These are phyloP conservation scores for Gynochthodes officinalis DNA, from an alignment of 257 asterid species.

Conservation along the genomic window DNA sequence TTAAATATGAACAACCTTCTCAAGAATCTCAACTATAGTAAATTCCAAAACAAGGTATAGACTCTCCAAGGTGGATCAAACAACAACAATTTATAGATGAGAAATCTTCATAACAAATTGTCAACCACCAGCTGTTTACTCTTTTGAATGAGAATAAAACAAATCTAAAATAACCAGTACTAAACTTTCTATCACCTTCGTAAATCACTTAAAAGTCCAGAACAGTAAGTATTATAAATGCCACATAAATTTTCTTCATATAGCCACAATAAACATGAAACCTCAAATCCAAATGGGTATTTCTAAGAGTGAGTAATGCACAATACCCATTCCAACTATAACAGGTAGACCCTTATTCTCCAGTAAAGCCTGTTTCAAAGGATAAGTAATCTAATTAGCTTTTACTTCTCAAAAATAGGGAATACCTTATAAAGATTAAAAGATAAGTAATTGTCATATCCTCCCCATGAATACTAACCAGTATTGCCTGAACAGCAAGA, in stretches of 20 bases:
- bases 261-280: not conserved
- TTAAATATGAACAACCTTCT: not conserved
- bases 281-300: not conserved
- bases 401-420: slow-evolving; percentile 16
- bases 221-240: slow-evolving; percentile 1
- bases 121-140: not conserved
- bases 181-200: not conserved
- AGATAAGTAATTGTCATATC: slow-evolving; percentile 15
- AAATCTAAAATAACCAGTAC: not conserved
- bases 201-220: not conserved
- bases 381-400: slow-evolving; percentile 16
- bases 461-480: slow-evolving; percentile 40
- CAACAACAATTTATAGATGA: not conserved
- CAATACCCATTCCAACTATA: slow-evolving; percentile 91
- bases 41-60: not conserved
- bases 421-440: slow-evolving; percentile 18
- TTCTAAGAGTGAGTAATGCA: slow-evolving; percentile 20
- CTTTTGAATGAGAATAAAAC: not conserved
- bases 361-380: slow-evolving; percentile 71
- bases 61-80: not conserved
- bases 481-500: slow-evolving; percentile 95
- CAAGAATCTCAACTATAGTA: not conserved
- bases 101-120: not conserved
- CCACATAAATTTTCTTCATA: not conserved
- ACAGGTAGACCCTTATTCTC: slow-evolving; percentile 96